These are phyloP conservation scores for Knoxdaviesia capensis DNA, from an alignment of 2,329 filamentous ascomycete species.

Conservation along the genomic window DNA sequence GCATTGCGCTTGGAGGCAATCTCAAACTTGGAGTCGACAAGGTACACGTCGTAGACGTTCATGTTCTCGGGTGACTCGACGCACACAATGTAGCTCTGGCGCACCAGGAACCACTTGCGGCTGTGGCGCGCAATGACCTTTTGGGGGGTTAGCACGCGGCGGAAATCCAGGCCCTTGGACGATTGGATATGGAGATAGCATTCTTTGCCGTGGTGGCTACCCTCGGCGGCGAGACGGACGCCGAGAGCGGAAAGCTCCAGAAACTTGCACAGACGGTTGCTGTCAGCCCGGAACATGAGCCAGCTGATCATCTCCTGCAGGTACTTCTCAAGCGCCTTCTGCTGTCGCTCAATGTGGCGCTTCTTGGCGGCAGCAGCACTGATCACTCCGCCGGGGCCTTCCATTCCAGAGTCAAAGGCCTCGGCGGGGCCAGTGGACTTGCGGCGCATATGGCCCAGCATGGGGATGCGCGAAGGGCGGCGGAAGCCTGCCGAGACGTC, in stretches of 20 bases:
- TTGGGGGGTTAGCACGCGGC: constrained; percentile 57
- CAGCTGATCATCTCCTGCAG: constrained; percentile 86
- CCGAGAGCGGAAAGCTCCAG: constrained; percentile 86
- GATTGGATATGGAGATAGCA: constrained; percentile 85
- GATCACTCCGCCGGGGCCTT: constrained; percentile 9
- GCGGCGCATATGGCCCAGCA: constrained; percentile 26
- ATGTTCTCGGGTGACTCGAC: constrained; percentile 98
- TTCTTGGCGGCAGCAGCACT: constrained; percentile 25
- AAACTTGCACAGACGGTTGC: constrained; percentile 89
- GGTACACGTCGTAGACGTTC: constrained; percentile 95
- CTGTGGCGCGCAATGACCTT: constrained; percentile 67
- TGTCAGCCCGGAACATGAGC: constrained; percentile 91
- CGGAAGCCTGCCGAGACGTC: constrained; percentile 9
- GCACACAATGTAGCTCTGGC: constrained; percentile 92
- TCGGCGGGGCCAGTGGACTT: constrained; percentile 29
- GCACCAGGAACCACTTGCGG: constrained; percentile 94
- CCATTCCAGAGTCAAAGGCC: constrained; percentile 20
- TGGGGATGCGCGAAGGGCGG: constrained; percentile 10
- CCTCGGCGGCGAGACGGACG: constrained; percentile 82
- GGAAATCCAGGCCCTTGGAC: constrained; percentile 71
- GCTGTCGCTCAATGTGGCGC: constrained; percentile 62
- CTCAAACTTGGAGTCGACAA: constrained; percentile 78
- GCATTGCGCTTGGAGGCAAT: constrained; percentile 54
- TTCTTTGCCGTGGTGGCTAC: constrained; percentile 95
- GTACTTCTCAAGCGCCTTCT: constrained; percentile 73